Conservation (phyloP, 176 grass and related monocot species). For the Urochloa ruziziensis region DNA sequence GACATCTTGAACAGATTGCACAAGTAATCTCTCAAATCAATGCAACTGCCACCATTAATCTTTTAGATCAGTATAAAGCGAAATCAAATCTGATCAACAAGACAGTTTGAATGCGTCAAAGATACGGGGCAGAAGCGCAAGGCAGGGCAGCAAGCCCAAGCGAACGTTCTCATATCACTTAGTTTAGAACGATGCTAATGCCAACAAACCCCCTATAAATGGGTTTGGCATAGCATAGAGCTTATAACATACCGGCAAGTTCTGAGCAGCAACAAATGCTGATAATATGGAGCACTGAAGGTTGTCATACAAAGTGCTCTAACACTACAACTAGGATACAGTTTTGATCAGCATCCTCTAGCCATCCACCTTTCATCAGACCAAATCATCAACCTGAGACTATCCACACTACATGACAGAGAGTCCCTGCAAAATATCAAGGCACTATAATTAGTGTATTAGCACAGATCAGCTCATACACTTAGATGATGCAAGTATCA, state of each 20-base stretch:
- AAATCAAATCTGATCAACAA: background rate
- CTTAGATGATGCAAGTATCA: constrained; percentile 4
- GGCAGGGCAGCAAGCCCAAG: background rate
- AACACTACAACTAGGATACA: constrained; percentile 36
- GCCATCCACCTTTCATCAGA: background rate
- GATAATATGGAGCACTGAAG: constrained; percentile 17
- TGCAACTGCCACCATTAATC: background rate
- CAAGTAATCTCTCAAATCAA: background rate
- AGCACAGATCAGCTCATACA: background rate
- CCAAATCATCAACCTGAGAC: background rate
- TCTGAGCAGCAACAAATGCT: constrained; percentile 24
- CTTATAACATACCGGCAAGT: constrained; percentile 9
- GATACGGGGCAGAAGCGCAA: background rate
- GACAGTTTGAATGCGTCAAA: background rate
- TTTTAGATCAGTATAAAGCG: background rate
- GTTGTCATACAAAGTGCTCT: constrained; percentile 25
- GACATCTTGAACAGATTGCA: background rate
- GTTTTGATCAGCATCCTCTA: background rate
- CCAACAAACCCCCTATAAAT: constrained; percentile 19
- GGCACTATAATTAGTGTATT: background rate
- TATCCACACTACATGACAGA: background rate
- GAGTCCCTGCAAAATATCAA: constrained; percentile 9
- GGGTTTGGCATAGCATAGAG: constrained; percentile 13
- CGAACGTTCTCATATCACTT: background rate
- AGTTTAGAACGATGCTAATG: constrained; percentile 3